Evolutionary conservation across 2,329 filamentous ascomycete species (phyloP), one percentile per base, ranked within the genome.

Genomic region (Hawksworthiomyces lignivorus): DNA sequence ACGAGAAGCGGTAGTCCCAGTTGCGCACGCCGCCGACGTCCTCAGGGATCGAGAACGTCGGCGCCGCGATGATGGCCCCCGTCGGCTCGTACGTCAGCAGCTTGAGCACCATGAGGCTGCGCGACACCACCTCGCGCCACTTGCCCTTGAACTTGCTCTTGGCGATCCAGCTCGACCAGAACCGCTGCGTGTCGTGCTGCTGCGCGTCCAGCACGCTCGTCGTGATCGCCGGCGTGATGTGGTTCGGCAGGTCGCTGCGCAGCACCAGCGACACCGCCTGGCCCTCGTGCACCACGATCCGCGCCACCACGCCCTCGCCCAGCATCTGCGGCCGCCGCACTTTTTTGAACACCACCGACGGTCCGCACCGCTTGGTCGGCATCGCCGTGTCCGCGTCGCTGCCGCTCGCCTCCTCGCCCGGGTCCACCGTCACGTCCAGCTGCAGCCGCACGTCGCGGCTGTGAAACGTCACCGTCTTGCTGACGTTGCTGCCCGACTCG

Each of bases 1-100:
- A 89, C 9, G 73, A 84, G 60, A 77, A 89, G n/a, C 82, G 72
- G 54, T 85, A 85, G 56, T 85, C 81, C 80, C 76, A 80, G 54
- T 81, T 81, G 65, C 69, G 59, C 10, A 66, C 63, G 12, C 83
- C 83, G 15, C 82, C 83, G 29, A 87, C 74, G 38, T 82, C 80
- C 56, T 88, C 84, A 0, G 84, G 84, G 1, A 88, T 71, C 1
- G 83, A 87, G 53, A 88, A 89, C 0, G 83, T 88, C 0, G 84
- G 83, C 2, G 84, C 74, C 1, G 84, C 84, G 26, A 87, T 72
- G 38, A 88, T 87, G 8, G 84, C 84, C 3, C 84, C 84, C 0
- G 83, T 88, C 0, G 83, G 84, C 54, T 88, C 84, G 52, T 81
- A 88, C 0, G 83, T 87, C 52, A 88, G 68, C 61, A 88, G 69